Percentiles rank a stretch among this genome's conserved stretches.
Evolutionary conservation across 805 yeast genomes (phyloP).

Genomic region (Yarrowia alimentaria): DNA sequence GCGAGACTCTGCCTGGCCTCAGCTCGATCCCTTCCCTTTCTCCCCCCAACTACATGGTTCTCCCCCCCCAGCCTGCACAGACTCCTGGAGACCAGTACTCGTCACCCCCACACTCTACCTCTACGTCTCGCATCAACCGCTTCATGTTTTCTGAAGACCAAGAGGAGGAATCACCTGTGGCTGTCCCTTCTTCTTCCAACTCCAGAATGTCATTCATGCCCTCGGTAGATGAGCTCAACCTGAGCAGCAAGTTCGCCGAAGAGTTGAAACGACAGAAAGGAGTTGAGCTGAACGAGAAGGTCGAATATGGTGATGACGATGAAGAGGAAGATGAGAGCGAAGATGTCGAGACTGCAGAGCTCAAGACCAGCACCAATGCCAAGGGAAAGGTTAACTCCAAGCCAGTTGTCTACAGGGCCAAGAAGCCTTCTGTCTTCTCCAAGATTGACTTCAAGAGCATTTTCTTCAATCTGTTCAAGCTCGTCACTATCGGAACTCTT

Average conservation of each 20-base stretch:
- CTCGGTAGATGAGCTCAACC: conserved; percentile 29
- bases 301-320: not conserved
- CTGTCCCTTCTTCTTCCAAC: not conserved
- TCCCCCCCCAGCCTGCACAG: too few relatives aligned
- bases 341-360: conserved; percentile 1
- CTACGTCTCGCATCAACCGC: conserved; percentile 24
- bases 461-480: conserved; percentile 23
- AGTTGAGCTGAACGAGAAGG: not conserved
- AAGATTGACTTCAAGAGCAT: conserved; percentile 16
- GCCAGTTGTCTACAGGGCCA: conserved; percentile 22
- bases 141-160: conserved; percentile 23
- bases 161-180: conserved; percentile 11
- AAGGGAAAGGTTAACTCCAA: not conserved
- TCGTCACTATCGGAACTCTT: conserved; percentile 27
- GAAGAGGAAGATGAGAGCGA: conserved; percentile 1
- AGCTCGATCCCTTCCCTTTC: conserved; percentile 14
- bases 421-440: conserved; percentile 4
- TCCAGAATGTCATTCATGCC: conserved; percentile 35
- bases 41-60: too few relatives aligned
- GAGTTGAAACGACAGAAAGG: conserved; percentile 24
- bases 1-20: not conserved
- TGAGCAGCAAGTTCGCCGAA: conserved; percentile 5
- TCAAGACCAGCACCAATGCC: conserved; percentile 24
- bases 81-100: conserved; percentile 14
- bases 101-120: conserved; percentile 20